Base-by-base conservation (phyloP, 2,329 filamentous ascomycete genomes). In the Reticulascus tulasneorum region DNA sequence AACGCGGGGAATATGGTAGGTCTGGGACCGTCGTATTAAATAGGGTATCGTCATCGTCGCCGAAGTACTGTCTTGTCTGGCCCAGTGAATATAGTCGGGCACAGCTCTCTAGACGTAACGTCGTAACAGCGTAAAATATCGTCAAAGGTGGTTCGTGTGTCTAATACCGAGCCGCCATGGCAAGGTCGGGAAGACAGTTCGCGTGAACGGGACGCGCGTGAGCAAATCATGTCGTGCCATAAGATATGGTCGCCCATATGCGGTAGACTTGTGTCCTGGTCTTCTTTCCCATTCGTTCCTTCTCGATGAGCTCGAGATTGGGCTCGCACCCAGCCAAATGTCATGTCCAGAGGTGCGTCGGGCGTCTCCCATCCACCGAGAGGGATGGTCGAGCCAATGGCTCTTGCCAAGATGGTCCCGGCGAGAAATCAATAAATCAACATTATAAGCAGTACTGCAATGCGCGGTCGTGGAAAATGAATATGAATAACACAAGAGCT, bases 81-180 rank as follows among this genome's bases (percentile, higher is more conserved):
- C 26, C 30, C 42, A 18, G 29, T 23, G 29, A 22, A 41, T 33
- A 33, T 23, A 32, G 32, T 33, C 33, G 38, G 38, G 53, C 55
- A 52, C 58, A 56, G 58, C 59, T 64, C 61, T 66, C 63, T 66
- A 65, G 62, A 66, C 62, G 58, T 66, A 57, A 63, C 55, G 58
- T 66, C 63, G 58, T 66, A 56, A 66, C 63, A 63, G 58, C 60
- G 59, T 61, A 45, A 44, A 59, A 64, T 58, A 63, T 66, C 62
- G 60, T 66, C 62, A 66, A 60, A 56, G 40, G 40, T 40, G 40
- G 40, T 42, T 42, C 40, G 40, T 42, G 36, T 42, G 40, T 33
- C 28, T 41, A 30, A 32, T 42, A 32, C 40, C 37, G 28, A 36
- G 40, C 26, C 40, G 40, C 40, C 40, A 42, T 42, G 27, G 33